Base-by-base conservation (phyloP, 2,329 filamentous ascomycete genomes). In the Diaporthe eres region DNA sequence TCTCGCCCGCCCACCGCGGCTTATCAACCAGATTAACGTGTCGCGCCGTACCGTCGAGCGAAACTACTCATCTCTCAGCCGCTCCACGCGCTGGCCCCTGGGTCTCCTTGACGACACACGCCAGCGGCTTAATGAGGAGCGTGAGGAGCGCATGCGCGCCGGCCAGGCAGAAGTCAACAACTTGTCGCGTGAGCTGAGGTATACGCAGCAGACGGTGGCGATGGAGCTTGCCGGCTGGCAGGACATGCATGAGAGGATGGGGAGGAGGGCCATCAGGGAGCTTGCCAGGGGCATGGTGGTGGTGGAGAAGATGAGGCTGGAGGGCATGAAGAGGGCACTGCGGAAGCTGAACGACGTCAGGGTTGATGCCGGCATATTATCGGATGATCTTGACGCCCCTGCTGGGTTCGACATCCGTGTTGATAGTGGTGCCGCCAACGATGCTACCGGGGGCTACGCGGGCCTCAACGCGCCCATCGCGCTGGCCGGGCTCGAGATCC, bases 151-250 rank as follows among this genome's bases (percentile, higher is more conserved):
- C 80, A 94, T 95, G 51, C 89, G 91, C 19, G 92, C 92, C 78
- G 91, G 91, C 31, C 90, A 93, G 78, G 85, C 88, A 25, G 95
- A 98, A 82, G 90, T 94, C 15, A 90, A 93, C 28, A 90, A 92
- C 58, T 85, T 98, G n/a, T 93, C 93, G 0, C 91, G 91, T 71
- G 97, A 99, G 84, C 86, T 99, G 74, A 88, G 95, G 68, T 98
- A 97, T 83, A 98, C 96, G 65, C 96, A 98, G 85, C 95, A 97
- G 83, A 95, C 96, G 19, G 96, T 98, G 34, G 96, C 97, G 9
- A 90, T 92, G 2, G 97, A 99, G 85, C 84, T 99, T 74, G 97
- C 97, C 0, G 95, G 94, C 22, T 99, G 97, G 95, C 96, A 98
- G 81, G 95, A 97, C 55, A 91, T 95, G 86, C 92, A 98, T 81